Percentiles rank a stretch among this genome's conserved stretches.
phyloP scores from a whole-genome alignment of 441 rosid genomes.

The Gossypium trilobum region DNA sequence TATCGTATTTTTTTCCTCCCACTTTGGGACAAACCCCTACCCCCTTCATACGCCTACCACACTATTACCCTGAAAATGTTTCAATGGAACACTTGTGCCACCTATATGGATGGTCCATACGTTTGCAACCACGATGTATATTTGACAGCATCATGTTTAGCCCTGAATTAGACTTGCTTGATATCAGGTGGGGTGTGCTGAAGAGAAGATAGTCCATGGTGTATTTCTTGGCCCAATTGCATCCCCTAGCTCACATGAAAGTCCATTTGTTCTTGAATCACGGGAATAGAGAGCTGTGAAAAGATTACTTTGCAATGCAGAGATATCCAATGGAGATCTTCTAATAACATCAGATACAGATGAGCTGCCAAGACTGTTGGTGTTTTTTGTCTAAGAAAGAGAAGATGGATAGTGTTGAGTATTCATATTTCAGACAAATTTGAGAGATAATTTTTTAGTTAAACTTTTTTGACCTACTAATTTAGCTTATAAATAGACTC shows the following conservation, averaged over 20 bases:
- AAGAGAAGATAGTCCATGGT: conserved; percentile 52
- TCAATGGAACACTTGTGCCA: conserved; percentile 65
- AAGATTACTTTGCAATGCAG: conserved; percentile 43
- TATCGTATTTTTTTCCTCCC: conserved; percentile 64
- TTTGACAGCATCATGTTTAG: conserved; percentile 71
- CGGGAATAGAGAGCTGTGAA: conserved; percentile 60
- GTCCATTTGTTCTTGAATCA: conserved; percentile 60
- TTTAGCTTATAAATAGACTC: too few relatives aligned
- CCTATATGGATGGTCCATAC: conserved; percentile 74
- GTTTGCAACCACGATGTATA: conserved; percentile 48
- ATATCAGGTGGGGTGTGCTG: conserved; percentile 61
- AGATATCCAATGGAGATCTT: conserved; percentile 56
- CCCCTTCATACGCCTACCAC: conserved; percentile 59
- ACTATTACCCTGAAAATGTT: conserved; percentile 81
- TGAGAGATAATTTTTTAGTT: too few relatives aligned
- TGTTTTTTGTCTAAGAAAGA: too few relatives aligned
- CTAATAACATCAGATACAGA: conserved; percentile 73
- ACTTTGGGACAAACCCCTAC: conserved; percentile 70
- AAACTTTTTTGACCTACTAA: too few relatives aligned
- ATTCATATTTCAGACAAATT: too few relatives aligned
- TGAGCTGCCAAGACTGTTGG: conserved; percentile 43
- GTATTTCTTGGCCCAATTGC: conserved; percentile 44
- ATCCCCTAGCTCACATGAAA: conserved; percentile 25
- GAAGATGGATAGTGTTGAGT: too few relatives aligned
- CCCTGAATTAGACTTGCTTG: conserved; percentile 74